Conservation (phyloP, 1,284 basidiomycete genomes). For the Prillingera fragicola region DNA sequence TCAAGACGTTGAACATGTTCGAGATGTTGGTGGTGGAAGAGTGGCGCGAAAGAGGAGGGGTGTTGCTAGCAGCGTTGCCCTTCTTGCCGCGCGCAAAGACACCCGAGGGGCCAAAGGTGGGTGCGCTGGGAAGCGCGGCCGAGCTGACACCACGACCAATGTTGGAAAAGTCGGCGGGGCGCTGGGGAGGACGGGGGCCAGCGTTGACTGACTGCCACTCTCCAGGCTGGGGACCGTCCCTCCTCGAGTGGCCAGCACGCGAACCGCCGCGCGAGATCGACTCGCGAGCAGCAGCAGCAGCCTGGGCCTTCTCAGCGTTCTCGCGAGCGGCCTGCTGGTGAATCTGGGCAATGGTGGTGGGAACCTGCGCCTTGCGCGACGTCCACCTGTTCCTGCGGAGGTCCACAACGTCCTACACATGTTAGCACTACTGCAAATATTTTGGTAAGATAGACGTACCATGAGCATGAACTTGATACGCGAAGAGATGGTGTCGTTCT, state of each 20-base stretch:
- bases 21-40: slow-evolving; percentile 78
- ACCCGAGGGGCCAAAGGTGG: slow-evolving; percentile 75
- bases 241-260: slow-evolving; percentile 68
- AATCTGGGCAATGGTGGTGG: slow-evolving; percentile 81
- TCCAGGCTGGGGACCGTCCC: slow-evolving; percentile 56
- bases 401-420: slow-evolving; percentile 73
- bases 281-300: slow-evolving; percentile 48
- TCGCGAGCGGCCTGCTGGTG: slow-evolving; percentile 74
- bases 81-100: slow-evolving; percentile 68
- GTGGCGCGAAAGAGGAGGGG: slow-evolving; percentile 65
- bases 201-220: slow-evolving; percentile 80
- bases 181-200: slow-evolving; percentile 49
- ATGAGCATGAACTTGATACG: slow-evolving; percentile 94
- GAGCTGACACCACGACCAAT: slow-evolving; percentile 74
- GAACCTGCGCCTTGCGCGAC: slow-evolving; percentile 65
- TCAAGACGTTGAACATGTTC: slow-evolving; percentile 81
- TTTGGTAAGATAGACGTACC: slow-evolving; percentile 52
- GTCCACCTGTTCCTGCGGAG: slow-evolving; percentile 78
- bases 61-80: slow-evolving; percentile 52
- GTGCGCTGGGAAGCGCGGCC: slow-evolving; percentile 65
- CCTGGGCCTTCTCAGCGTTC: slow-evolving; percentile 65
- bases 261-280: slow-evolving; percentile 75
- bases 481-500: slow-evolving; percentile 67
- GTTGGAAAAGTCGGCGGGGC: slow-evolving; percentile 67
- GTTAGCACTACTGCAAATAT: slow-evolving; percentile 9